phyloP scores from a whole-genome alignment of 2,329 filamentous ascomycete species.

The Colletotrichum musae region DNA sequence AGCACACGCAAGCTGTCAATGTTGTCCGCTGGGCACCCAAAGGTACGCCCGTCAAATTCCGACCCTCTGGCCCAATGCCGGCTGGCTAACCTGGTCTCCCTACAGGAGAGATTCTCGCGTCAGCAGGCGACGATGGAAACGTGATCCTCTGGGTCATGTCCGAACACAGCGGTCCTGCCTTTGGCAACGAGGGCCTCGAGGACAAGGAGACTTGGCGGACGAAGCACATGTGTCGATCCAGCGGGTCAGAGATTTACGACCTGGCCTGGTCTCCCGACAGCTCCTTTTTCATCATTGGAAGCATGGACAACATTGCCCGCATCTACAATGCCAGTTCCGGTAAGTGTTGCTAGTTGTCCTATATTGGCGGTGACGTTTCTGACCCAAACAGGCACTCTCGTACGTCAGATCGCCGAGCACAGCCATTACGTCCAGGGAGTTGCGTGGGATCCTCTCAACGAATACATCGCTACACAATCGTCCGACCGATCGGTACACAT shows the following conservation, averaged over 20 bases:
- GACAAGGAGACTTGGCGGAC: slow-evolving; percentile 98
- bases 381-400: slow-evolving; percentile 66
- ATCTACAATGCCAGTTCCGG: slow-evolving; percentile 96
- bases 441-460: slow-evolving; percentile 97
- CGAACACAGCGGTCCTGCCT: slow-evolving; percentile 77
- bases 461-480: slow-evolving; percentile 98
- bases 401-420: slow-evolving; percentile 96
- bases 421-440: slow-evolving; percentile 99
- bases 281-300: slow-evolving; percentile 95
- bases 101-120: slow-evolving; percentile 90
- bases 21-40: slow-evolving; percentile 96
- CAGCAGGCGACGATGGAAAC: slow-evolving; percentile 97
- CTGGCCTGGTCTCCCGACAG: slow-evolving; percentile 99
- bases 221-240: slow-evolving; percentile 97
- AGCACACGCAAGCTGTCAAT: slow-evolving; percentile 98
- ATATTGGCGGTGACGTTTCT: background rate
- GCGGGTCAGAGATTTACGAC: slow-evolving; percentile 97
- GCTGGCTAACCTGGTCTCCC: background rate
- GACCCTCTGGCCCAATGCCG: background rate
- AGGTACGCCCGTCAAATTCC: slow-evolving; percentile 66
- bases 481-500: slow-evolving; percentile 98
- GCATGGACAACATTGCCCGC: slow-evolving; percentile 98
- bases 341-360: slow-evolving; percentile 56
- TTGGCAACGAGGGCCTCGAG: slow-evolving; percentile 88
- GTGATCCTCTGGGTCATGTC: slow-evolving; percentile 96